Percentiles rank a stretch among this genome's conserved stretches.
Evolutionary conservation across 2,329 filamentous ascomycete species (phyloP).

Genomic region (Exophiala oligosperma): DNA sequence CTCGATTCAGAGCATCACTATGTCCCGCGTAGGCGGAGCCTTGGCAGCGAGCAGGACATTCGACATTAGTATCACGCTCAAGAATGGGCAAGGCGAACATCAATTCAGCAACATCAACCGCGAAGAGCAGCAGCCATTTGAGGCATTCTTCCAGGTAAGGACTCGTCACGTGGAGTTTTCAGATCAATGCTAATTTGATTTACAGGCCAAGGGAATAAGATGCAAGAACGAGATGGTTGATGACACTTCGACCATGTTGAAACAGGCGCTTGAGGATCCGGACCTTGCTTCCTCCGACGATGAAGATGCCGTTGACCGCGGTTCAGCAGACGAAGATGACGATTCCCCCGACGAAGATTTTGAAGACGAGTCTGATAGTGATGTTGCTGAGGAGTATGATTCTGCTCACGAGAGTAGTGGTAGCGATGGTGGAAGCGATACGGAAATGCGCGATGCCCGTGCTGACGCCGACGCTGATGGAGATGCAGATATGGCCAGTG

Average conservation of each 20-base stretch:
- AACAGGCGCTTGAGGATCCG: slow-evolving; percentile 79
- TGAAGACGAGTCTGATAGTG: slow-evolving; percentile 84
- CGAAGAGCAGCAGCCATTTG: slow-evolving; percentile 94
- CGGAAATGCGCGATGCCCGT: slow-evolving; percentile 53
- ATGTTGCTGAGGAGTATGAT: slow-evolving; percentile 95
- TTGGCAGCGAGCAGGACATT: slow-evolving; percentile 94
- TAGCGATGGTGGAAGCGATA: slow-evolving; percentile 57
- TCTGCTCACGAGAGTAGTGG: slow-evolving; percentile 85
- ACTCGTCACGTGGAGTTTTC: not conserved
- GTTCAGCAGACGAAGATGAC: slow-evolving; percentile 92
- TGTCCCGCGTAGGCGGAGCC: slow-evolving; percentile 92
- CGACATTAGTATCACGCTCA: slow-evolving; percentile 91
- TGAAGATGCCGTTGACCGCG: slow-evolving; percentile 55
- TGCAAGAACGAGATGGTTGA: slow-evolving; percentile 99
- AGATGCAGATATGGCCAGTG: slow-evolving; percentile 42
- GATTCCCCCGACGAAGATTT: slow-evolving; percentile 97
- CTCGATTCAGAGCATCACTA: slow-evolving; percentile 85
- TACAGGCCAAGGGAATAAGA: slow-evolving; percentile 75
- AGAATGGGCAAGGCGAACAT: slow-evolving; percentile 80
- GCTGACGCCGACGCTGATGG: slow-evolving; percentile 46
- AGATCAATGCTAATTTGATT: not conserved
- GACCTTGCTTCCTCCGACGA: slow-evolving; percentile 57
- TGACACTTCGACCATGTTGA: slow-evolving; percentile 68
- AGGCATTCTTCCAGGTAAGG: slow-evolving; percentile 80
- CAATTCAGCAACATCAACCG: slow-evolving; percentile 99